phyloP scores from a whole-genome alignment of 768 basidiomycete genomes.

The Leccinum barrowsii region DNA sequence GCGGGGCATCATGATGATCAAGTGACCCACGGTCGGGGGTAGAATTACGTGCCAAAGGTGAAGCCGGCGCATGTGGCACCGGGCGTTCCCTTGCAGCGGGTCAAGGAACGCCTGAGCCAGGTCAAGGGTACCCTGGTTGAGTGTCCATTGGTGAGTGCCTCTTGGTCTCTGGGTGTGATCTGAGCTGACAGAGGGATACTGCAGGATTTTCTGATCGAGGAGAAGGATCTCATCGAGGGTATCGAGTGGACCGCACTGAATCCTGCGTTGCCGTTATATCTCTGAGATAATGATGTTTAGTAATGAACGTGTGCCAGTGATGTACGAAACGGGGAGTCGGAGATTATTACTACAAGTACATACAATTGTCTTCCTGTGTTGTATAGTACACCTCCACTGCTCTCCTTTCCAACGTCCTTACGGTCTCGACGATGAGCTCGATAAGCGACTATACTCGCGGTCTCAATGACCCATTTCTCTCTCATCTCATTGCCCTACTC shows the following conservation, averaged over 20 bases:
- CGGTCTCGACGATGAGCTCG: constrained; percentile 34
- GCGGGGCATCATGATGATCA: not conserved
- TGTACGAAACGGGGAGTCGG: constrained; percentile 8
- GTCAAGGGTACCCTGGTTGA: constrained; percentile 76
- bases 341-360: constrained; percentile 11
- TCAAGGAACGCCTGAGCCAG: constrained; percentile 71
- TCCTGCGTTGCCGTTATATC: constrained; percentile 77
- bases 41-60: constrained; percentile 74
- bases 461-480: constrained; percentile 39
- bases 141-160: constrained; percentile 57
- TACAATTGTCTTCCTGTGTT: not conserved
- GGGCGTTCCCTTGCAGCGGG: constrained; percentile 57
- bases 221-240: constrained; percentile 66
- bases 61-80: constrained; percentile 81
- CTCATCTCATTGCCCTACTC: constrained; percentile 55
- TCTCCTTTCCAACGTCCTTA: not conserved
- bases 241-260: constrained; percentile 72
- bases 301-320: not conserved
- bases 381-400: constrained; percentile 5
- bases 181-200: constrained; percentile 6
- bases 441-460: constrained; percentile 21
- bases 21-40: constrained; percentile 9
- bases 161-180: not conserved
- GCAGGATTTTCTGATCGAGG: constrained; percentile 83
- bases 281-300: constrained; percentile 34